Base-by-base conservation (phyloP, 2,329 filamentous ascomycete species). In the Penicillium sp. region DNA sequence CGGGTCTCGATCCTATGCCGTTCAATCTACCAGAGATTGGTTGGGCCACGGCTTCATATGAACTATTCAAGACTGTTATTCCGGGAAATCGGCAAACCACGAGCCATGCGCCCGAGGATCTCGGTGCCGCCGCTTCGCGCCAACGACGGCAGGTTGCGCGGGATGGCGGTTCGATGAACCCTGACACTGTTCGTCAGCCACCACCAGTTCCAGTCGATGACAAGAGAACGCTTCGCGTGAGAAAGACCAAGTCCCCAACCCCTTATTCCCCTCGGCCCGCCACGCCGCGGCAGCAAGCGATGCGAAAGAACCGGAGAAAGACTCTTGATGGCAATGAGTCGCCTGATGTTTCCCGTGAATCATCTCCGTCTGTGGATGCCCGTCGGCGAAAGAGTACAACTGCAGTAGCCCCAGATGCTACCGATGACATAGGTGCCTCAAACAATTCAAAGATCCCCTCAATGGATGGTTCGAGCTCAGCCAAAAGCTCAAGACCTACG, bases 1-100 rank as follows among this genome's bases (percentile, higher is more conserved):
- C 41, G 82, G 87, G 56, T 48, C 43, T 59, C 1, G 70, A 72
- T 11, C 61, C 65, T 2, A 66, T 66, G 27, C 85, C 86, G 3
- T 87, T 88, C 1, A 89, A 90, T 8, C 84, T 88, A 1, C 91
- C 92, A 2, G 89, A 92, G 43, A 88, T 97, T 0, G 83, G 89
- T 42, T 97, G 93, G 94, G 84, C 87, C 0, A 83, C 88, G 26
- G 92, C 92, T n/a, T 84, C 90, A 0, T 84, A 90, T 64, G 92
- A 96, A 69, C 77, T 97, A 12, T 89, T 86, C 66, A 92, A 90
- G 69, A 73, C 95, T 4, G 82, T 97, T 22, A 89, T 97, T 54
- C 94, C 93, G 0, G 80, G 79, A 0, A 82, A 88, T 61, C 84
- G 92, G 3, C 85, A 91, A 63, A 92, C 89, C 0, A 81, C 81